These are phyloP conservation scores for Candida andamanensis DNA, from an alignment of 805 yeast genomes.

Conservation along the genomic window DNA sequence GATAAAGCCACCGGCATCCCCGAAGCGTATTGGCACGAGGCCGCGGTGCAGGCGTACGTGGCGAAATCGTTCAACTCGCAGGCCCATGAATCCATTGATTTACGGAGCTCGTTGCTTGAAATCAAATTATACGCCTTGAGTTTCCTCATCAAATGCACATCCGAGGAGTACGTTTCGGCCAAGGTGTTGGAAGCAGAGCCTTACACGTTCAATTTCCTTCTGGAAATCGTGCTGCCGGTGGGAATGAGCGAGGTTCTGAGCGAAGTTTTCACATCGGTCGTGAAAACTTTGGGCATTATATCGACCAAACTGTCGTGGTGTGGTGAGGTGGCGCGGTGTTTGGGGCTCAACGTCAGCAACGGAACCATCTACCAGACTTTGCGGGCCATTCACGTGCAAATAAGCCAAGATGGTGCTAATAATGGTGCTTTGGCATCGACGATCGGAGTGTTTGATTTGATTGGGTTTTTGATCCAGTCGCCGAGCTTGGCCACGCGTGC, in stretches of 20 bases:
- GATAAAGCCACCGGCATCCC: conserved; percentile 60
- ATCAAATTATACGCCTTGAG: conserved; percentile 67
- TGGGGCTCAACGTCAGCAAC: conserved; percentile 85
- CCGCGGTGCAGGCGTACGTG: conserved; percentile 53
- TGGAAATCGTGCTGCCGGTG: conserved; percentile 70
- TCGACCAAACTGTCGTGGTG: conserved; percentile 67
- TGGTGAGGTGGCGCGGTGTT: conserved; percentile 66
- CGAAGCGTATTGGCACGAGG: conserved; percentile 56
- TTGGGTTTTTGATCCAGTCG: conserved; percentile 57
- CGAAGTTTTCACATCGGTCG: conserved; percentile 53
- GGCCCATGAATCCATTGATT: conserved; percentile 45
- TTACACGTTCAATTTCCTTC: conserved; percentile 59
- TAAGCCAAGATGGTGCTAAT: conserved; percentile 35
- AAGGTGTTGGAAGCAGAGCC: conserved; percentile 69
- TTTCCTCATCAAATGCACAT: conserved; percentile 51
- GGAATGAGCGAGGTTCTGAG: conserved; percentile 40
- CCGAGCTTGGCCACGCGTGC: conserved; percentile 52
- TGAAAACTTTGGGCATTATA: conserved; percentile 64
- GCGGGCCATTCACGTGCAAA: conserved; percentile 52
- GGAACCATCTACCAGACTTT: conserved; percentile 74
- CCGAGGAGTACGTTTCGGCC: conserved; percentile 56
- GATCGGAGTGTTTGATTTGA: conserved; percentile 52
- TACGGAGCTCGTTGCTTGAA: conserved; percentile 56
- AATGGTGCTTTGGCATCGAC: conserved; percentile 30
- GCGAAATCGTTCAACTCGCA: conserved; percentile 69